Evolutionary conservation across 2,329 filamentous ascomycete genomes (phyloP).

Genomic region (Phialophora tarda): DNA sequence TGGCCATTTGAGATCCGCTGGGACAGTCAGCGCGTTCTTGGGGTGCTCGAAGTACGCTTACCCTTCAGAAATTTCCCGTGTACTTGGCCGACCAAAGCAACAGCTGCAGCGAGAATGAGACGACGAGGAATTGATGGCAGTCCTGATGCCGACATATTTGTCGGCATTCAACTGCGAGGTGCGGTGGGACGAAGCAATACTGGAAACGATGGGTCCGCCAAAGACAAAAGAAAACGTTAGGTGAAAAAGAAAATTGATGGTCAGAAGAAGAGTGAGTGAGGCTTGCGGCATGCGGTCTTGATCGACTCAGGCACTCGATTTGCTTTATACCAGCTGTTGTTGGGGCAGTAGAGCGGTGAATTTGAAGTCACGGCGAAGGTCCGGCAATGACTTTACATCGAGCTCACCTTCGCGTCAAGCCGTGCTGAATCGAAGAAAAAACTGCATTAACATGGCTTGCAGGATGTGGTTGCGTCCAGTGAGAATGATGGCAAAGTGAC

Average conservation of each 20-base stretch:
- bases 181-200: not conserved
- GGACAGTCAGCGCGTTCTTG: slow-evolving; percentile 14
- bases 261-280: not conserved
- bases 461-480: not conserved
- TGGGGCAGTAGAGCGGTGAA: not conserved
- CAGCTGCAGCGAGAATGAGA: slow-evolving; percentile 1
- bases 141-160: slow-evolving; percentile 9
- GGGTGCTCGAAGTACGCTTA: slow-evolving; percentile 11
- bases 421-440: not conserved
- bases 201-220: not conserved
- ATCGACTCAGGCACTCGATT: not conserved
- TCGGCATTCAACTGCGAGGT: not conserved
- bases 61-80: slow-evolving; percentile 28
- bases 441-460: not conserved
- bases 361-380: slow-evolving; percentile 8
- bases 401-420: slow-evolving; percentile 11
- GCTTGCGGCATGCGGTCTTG: not conserved
- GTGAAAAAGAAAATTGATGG: not conserved
- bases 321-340: not conserved
- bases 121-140: slow-evolving; percentile 1
- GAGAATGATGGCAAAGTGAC: not conserved
- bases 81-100: slow-evolving; percentile 4
- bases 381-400: not conserved
- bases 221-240: not conserved
- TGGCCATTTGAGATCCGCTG: slow-evolving; percentile 33